Base-by-base conservation (phyloP, 2,329 filamentous ascomycete species). In the Rachicladosporium sp. region DNA sequence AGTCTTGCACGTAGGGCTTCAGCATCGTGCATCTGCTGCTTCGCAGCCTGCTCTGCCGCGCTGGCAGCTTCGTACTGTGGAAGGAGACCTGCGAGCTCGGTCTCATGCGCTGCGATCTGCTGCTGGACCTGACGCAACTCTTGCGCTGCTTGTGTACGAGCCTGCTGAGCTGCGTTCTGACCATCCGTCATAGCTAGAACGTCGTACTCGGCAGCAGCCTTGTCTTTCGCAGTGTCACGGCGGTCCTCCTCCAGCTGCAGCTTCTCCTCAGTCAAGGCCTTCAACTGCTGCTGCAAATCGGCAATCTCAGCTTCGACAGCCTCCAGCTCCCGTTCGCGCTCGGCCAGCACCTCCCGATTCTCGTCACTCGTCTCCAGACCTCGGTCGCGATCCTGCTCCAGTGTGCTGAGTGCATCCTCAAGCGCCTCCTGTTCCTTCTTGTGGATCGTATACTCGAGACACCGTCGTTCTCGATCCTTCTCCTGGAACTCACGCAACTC, bases 401-500 rank as follows among this genome's bases (percentile, higher is more conserved):
- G 78, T 41, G 80, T 79, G 40, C 91, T 84, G 11, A 98, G 72
- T 3, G 82, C 77, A 33, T 78, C 75, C 43, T 82, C 71, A 30
- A 94, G 78, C 13, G 82, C 80, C 11, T 80, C 74, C 57, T 96
- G 87, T 54, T 95, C 86, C 45, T 85, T 80, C 50, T 91, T 80
- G 61, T 94, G 87, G 52, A 94, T 88, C 1, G 88, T 91, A 57
- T 96, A 96, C 60, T 96, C 86, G 35, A 98, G 70, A 58, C 88
- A 95, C 48, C 88, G 74, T 43, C 87, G 78, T 61, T 98, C 88
- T 43, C 83, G 79, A 53, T 98, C 91, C 59, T 93, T 94, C 44
- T 94, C 87, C 60, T 96, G 91, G 57, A 88, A 98, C 6, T 80
- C 87, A 34, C 87, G 78, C 32, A 98, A 70, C 61, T 98, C 93